Conservation (phyloP, 352 stramenopile genomes). For the Globisporangium solare region DNA sequence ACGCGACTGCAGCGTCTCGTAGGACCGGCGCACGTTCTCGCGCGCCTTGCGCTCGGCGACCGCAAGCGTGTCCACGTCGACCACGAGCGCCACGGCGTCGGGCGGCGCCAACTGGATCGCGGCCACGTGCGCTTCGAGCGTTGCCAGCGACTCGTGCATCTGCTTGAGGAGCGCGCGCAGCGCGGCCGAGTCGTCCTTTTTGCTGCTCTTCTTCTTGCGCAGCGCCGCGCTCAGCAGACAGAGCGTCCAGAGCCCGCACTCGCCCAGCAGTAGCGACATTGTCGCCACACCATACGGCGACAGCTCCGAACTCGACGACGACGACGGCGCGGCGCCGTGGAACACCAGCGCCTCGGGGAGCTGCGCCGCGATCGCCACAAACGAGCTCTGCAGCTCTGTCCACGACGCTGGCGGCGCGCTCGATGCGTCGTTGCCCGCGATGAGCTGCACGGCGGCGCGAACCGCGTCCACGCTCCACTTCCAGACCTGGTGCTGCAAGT, state of each 20-base stretch:
- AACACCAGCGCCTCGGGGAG: constrained; percentile 20
- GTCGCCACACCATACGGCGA: constrained; percentile 49
- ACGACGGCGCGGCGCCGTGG: neutral
- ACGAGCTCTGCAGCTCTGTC: constrained; percentile 24
- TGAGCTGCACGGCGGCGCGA: constrained; percentile 6
- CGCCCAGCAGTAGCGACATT: constrained; percentile 47
- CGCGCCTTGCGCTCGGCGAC: constrained; percentile 24
- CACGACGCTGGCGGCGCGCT: constrained; percentile 10
- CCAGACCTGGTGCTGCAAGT: constrained; percentile 45
- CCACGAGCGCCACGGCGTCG: neutral
- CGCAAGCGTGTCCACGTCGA: constrained; percentile 6
- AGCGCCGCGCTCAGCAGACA: constrained; percentile 39
- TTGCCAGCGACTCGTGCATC: constrained; percentile 43
- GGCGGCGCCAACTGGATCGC: constrained; percentile 21
- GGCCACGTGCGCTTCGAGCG: constrained; percentile 34
- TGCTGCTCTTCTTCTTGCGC: constrained; percentile 73
- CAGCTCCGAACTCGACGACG: constrained; percentile 13
- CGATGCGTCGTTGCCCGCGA: constrained; percentile 2
- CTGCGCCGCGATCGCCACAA: constrained; percentile 22
- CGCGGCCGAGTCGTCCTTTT: constrained; percentile 36
- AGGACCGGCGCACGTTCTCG: constrained; percentile 36
- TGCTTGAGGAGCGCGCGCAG: constrained; percentile 57
- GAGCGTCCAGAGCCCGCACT: constrained; percentile 54
- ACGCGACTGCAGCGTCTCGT: constrained; percentile 27
- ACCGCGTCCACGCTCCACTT: constrained; percentile 39